Evolutionary conservation across 495 filamentous ascomycete species (phyloP), one percentile per base, ranked within the genome.

Genomic region (Margaritispora aquatica): DNA sequence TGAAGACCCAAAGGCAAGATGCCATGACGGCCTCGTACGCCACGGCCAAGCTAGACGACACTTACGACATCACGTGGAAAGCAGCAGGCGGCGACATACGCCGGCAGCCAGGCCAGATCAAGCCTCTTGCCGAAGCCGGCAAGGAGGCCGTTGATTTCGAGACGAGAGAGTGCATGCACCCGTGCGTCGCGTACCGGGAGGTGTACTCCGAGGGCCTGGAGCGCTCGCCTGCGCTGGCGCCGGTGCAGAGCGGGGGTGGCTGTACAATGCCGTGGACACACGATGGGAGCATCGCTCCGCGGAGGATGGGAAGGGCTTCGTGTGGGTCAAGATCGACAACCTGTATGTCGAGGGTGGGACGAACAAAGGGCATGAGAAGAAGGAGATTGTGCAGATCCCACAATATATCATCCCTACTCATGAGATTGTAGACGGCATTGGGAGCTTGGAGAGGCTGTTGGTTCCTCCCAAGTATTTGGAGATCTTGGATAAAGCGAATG

Each of bases 381-480:
- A 22, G 34, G 36, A 56, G 31, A 24, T 56, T 17, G 54, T 56
- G 31, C 9, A 56, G 34, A 46, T 56, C 19, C 19, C 26, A 1
- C 34, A 46, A 26, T 56, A 56, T 47, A 20, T 56, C 1, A 46
- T 56, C 27, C 54, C 54, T n/a, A 46, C 21, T 22, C 36, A 56
- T n/a, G 21, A 46, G n/a, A 46, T 13, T 36, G 38, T 11, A 21
- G 54, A 56, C 19, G 54, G 54, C 10, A 44, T 56, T 44, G 54
- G 54, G n/a, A 56, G 34, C 27, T 46, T 56, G 21, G 54, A 56
- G 38, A 31, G 54, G 27, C 21, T 56, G n/a, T 47, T 56, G 36
- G 20, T 56, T 1, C 54, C 54, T 2, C 5, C 23, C n/a, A 22
- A 11, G 22, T 41, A 41, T 17, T 15, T 21, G 34, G 31, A 44